Evolutionary conservation across 2,329 filamentous ascomycete genomes (phyloP).

Genomic region (Aspergillus thermomutatus): DNA sequence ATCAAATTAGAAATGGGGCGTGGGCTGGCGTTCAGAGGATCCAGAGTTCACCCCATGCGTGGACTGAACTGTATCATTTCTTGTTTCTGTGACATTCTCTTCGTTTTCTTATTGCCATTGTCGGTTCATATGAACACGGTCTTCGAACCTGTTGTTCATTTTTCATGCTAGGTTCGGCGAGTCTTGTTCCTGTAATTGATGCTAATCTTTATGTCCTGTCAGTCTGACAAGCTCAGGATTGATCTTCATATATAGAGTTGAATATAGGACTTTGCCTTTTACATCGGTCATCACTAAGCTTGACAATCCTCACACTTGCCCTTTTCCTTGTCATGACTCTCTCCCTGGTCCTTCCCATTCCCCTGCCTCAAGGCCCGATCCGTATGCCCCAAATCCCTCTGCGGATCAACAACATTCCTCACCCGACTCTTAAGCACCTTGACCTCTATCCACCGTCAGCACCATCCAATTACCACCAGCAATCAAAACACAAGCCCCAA

Average conservation of each 20-base stretch:
- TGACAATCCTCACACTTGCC: constrained; percentile 27
- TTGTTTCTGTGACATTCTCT: constrained; percentile 4
- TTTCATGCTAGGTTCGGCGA: neutral
- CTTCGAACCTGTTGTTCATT: neutral
- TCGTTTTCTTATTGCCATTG: neutral
- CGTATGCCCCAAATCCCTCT: constrained; percentile 75
- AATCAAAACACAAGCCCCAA: constrained; percentile 1
- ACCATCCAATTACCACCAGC: neutral
- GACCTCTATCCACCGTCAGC: constrained; percentile 56
- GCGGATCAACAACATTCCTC: constrained; percentile 76
- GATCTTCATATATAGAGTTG: constrained; percentile 3
- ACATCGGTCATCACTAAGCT: neutral
- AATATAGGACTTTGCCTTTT: neutral
- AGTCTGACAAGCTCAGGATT: neutral
- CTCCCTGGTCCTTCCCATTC: constrained; percentile 39
- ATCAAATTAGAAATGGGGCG: constrained; percentile 16
- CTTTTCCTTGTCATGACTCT: constrained; percentile 9
- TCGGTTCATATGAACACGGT: neutral
- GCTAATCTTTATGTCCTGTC: neutral
- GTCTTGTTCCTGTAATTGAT: neutral
- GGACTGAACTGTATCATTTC: constrained; percentile 1
- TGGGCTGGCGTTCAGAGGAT: constrained; percentile 13
- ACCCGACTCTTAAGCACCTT: constrained; percentile 86
- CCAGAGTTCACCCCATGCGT: neutral
- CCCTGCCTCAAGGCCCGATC: constrained; percentile 50